Base-by-base conservation (phyloP, 169 alveolate genomes). In the Pseudocohnilembus persalinus region DNA sequence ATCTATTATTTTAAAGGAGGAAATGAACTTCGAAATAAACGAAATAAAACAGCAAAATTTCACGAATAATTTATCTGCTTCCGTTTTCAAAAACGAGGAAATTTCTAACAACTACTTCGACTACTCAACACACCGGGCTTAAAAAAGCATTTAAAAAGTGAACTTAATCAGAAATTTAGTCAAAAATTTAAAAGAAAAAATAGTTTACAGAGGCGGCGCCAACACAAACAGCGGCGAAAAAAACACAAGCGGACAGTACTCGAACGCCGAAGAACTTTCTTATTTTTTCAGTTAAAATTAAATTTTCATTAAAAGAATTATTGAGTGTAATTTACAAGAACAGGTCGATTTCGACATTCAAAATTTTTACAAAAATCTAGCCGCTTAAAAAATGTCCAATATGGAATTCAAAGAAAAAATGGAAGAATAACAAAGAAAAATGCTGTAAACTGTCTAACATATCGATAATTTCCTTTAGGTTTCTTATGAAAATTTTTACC, bases 381-480 rank as follows among this genome's bases (percentile, higher is more conserved):
- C 26, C 68, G 68, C 4, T 11, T 20, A 49, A 49, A 49, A 49
- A 49, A 4, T 49, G 26, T 11, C 68, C 68, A 49, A 49, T 49
- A 20, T 20, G 26, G 68, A 49, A 49, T 49, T 49, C 68, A 49
- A 49, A 20, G 26, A 49, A 49, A 49, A 49, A 49, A 49, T 49
- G 68, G 68, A 49, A 49, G 82, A 77, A 77, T 31, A 77, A 0
- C 6, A 35, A 20, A 34, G 84, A 79, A 20, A 79, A 79, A 29
- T 49, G 30, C 35, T 49, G 31, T 63, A 29, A 49, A 49, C 29
- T 29, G 64, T 34, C 27, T 29, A 79, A 64, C 74, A 79, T 11
- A 79, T 79, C 64, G 84, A 79, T 16, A 79, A 79, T 49, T 79
- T 33, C 31, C 29, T 79, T 27, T 76, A 79, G 20, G 64, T 49